Conservation (phyloP, 2,329 filamentous ascomycete species). For the Talaromyces sp. region DNA sequence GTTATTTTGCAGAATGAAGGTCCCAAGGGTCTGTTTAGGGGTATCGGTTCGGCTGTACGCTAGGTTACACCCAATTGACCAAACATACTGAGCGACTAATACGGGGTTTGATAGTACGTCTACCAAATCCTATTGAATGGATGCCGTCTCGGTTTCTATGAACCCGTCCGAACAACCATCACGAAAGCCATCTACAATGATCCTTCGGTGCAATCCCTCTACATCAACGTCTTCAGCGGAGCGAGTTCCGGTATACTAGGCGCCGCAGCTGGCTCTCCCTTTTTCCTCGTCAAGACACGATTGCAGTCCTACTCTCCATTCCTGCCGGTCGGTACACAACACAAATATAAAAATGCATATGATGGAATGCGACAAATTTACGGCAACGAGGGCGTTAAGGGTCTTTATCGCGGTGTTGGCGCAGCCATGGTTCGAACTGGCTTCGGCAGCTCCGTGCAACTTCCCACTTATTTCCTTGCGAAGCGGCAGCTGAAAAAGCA, state of each 20-base stretch:
- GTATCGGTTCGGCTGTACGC: constrained; percentile 73
- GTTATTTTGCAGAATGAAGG: constrained; percentile 93
- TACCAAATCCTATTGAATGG: constrained; percentile 97
- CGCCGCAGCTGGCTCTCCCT: constrained; percentile 87
- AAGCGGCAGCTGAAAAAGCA: constrained; percentile 81
- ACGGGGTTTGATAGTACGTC: constrained; percentile 58
- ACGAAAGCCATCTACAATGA: constrained; percentile 69
- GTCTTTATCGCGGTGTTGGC: constrained; percentile 83
- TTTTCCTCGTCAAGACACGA: constrained; percentile 96
- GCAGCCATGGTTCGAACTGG: constrained; percentile 95
- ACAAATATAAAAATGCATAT: constrained; percentile 78
- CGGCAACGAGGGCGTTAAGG: constrained; percentile 67
- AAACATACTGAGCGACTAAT: not conserved
- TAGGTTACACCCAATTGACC: constrained; percentile 1
- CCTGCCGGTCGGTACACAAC: constrained; percentile 93
- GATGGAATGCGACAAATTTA: constrained; percentile 83
- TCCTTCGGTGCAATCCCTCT: constrained; percentile 72
- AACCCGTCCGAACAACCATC: constrained; percentile 75
- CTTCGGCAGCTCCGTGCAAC: constrained; percentile 90
- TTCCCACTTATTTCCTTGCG: constrained; percentile 97
- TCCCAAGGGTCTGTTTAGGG: constrained; percentile 76
- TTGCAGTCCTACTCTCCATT: constrained; percentile 92
- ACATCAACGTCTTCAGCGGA: constrained; percentile 89
- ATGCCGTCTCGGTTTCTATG: constrained; percentile 95
- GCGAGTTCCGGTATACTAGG: constrained; percentile 86